Conservation (phyloP, 108 stramenopile genomes). For the Aurantiochytrium sp. region DNA sequence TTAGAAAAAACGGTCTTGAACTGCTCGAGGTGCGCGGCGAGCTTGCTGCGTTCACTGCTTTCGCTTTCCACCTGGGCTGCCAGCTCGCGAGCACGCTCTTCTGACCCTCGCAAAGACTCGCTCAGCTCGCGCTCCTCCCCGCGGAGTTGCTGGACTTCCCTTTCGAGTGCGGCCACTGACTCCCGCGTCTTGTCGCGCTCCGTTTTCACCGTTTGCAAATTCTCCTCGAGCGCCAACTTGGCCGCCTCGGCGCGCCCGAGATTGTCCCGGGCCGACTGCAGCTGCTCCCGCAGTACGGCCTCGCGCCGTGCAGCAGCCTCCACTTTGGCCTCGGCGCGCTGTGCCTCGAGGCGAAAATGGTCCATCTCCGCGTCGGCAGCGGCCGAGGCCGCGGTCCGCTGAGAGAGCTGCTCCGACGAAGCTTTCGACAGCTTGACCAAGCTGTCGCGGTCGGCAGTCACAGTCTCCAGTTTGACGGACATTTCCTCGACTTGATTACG, state of each 20-base stretch:
- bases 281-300: background rate
- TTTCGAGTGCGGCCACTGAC: background rate
- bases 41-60: background rate
- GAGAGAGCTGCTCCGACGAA: background rate
- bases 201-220: background rate
- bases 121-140: background rate
- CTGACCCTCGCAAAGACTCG: background rate
- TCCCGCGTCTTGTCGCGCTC: background rate
- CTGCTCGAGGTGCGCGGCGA: background rate
- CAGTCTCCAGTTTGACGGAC: background rate
- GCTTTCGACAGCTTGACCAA: background rate
- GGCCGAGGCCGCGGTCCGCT: background rate
- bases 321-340: background rate
- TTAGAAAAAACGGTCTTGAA: conserved; percentile 9
- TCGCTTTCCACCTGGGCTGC: background rate
- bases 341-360: background rate
- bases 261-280: background rate
- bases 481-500: background rate
- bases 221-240: background rate
- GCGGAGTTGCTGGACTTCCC: background rate
- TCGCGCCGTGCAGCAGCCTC: background rate
- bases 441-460: background rate
- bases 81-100: background rate
- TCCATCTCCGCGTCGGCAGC: background rate
- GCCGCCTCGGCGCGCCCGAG: background rate